phyloP scores from a whole-genome alignment of 108 stramenopile species.

The Skeletonema marinoi region DNA sequence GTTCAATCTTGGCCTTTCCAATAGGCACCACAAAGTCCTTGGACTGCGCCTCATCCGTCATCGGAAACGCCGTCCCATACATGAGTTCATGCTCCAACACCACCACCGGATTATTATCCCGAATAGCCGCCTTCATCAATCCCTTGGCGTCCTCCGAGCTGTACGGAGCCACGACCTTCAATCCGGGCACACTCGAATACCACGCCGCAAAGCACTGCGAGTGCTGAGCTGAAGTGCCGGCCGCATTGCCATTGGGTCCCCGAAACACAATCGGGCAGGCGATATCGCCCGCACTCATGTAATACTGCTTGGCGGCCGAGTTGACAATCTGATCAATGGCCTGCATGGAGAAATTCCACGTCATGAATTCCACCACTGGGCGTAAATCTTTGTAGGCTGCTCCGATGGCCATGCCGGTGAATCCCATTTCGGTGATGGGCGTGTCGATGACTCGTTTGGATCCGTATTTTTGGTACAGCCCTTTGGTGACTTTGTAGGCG shows the following conservation, averaged over 20 bases:
- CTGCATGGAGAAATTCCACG: slow-evolving; percentile 99
- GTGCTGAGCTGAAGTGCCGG: slow-evolving; percentile 99
- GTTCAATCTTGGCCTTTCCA: slow-evolving; percentile 91
- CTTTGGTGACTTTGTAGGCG: slow-evolving; percentile 99
- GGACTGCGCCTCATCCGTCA: slow-evolving; percentile 91
- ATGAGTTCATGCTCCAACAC: slow-evolving; percentile 98
- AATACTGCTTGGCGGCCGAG: slow-evolving; percentile 97
- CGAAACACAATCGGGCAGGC: slow-evolving; percentile 98
- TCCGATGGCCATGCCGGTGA: slow-evolving; percentile 96
- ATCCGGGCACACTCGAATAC: slow-evolving; percentile 90
- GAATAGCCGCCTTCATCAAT: slow-evolving; percentile 98
- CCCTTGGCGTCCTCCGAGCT: slow-evolving; percentile 97
- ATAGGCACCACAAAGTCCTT: slow-evolving; percentile 92
- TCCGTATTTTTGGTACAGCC: slow-evolving; percentile 97
- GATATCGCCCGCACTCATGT: slow-evolving; percentile 97
- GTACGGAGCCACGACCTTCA: slow-evolving; percentile 97
- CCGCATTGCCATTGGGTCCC: slow-evolving; percentile 97
- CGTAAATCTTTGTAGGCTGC: slow-evolving; percentile 92
- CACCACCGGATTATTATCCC: slow-evolving; percentile 98
- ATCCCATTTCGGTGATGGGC: slow-evolving; percentile 99
- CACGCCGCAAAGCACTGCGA: slow-evolving; percentile 99
- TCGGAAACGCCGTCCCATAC: slow-evolving; percentile 94
- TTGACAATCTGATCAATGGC: slow-evolving; percentile 99
- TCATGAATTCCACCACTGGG: slow-evolving; percentile 99
- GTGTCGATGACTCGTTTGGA: slow-evolving; percentile 98